Percentiles rank a stretch among this genome's conserved stretches.
phyloP scores from a whole-genome alignment of 371 early-diverging fungal species.

The Apophysomyces sp. region DNA sequence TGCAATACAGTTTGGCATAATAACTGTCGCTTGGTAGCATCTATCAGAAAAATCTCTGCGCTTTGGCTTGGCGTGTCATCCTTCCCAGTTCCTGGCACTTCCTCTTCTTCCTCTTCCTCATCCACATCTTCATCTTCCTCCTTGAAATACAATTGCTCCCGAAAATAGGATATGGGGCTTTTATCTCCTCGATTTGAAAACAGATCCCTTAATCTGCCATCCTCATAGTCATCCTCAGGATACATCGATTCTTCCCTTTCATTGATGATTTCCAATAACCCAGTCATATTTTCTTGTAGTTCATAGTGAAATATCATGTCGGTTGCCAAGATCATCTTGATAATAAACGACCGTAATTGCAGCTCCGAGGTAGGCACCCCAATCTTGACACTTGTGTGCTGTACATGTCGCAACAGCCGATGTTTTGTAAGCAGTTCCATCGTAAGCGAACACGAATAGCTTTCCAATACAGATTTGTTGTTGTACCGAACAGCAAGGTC shows the following conservation, averaged over 20 bases:
- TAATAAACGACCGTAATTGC: conserved; percentile 51
- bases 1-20: conserved; percentile 76
- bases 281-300: conserved; percentile 65
- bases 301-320: conserved; percentile 91
- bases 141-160: not conserved
- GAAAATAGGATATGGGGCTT: conserved; percentile 20
- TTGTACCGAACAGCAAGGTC: conserved; percentile 69
- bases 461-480: conserved; percentile 83
- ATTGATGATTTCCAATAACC: conserved; percentile 28
- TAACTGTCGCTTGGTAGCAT: conserved; percentile 36
- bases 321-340: conserved; percentile 76
- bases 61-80: conserved; percentile 17
- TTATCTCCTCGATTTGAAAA: conserved; percentile 39
- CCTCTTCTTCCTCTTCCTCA: conserved; percentile 15
- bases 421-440: conserved; percentile 70
- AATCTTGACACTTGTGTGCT: conserved; percentile 22
- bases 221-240: conserved; percentile 7
- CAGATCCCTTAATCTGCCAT: conserved; percentile 21
- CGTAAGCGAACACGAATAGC: conserved; percentile 77
- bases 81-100: conserved; percentile 8
- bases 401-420: conserved; percentile 51
- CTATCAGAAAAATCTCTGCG: not conserved
- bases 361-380: conserved; percentile 46
- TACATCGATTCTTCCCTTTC: not conserved
- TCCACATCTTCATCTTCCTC: not conserved